These are phyloP conservation scores for Mycena vulgaris DNA, from an alignment of 768 basidiomycete genomes.

Conservation along the genomic window DNA sequence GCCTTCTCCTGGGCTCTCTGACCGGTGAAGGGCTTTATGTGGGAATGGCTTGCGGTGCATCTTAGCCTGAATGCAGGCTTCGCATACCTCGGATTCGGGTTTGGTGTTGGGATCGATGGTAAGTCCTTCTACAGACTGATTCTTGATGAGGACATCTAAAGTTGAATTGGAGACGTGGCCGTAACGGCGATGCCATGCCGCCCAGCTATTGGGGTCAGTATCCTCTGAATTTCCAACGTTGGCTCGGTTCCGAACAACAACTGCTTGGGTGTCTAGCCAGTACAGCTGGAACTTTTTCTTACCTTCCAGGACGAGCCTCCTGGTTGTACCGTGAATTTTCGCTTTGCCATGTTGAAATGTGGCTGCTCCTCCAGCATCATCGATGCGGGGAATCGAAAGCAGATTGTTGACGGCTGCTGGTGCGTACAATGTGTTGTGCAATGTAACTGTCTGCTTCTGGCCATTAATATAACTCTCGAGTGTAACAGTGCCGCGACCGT, in stretches of 20 bases:
- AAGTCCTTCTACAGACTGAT: slow-evolving; percentile 23
- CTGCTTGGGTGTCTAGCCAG: background rate
- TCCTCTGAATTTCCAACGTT: slow-evolving; percentile 11
- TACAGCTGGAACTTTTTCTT: slow-evolving; percentile 26
- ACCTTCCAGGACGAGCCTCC: background rate
- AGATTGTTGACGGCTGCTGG: background rate
- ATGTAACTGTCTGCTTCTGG: background rate
- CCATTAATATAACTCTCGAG: slow-evolving; percentile 25
- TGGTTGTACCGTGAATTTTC: no score
- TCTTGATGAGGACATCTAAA: slow-evolving; percentile 13
- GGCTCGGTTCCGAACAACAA: background rate
- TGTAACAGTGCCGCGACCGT: slow-evolving; percentile 14
- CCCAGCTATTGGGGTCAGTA: slow-evolving; percentile 8
- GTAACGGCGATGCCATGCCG: slow-evolving; percentile 20
- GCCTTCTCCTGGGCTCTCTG: slow-evolving; percentile 3
- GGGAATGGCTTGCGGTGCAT: slow-evolving; percentile 9
- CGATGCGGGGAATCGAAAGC: background rate
- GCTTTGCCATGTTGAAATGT: no score
- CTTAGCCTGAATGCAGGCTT: slow-evolving; percentile 20
- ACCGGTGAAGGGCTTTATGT: slow-evolving; percentile 9
- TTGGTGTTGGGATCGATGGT: slow-evolving; percentile 8
- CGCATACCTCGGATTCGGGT: background rate
- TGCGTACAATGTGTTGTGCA: slow-evolving; percentile 22
- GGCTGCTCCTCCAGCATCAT: background rate
- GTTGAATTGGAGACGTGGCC: slow-evolving; percentile 16